These are phyloP conservation scores for Apiotrichum laibachii DNA, from an alignment of 1,284 basidiomycete species.

Conservation along the genomic window DNA sequence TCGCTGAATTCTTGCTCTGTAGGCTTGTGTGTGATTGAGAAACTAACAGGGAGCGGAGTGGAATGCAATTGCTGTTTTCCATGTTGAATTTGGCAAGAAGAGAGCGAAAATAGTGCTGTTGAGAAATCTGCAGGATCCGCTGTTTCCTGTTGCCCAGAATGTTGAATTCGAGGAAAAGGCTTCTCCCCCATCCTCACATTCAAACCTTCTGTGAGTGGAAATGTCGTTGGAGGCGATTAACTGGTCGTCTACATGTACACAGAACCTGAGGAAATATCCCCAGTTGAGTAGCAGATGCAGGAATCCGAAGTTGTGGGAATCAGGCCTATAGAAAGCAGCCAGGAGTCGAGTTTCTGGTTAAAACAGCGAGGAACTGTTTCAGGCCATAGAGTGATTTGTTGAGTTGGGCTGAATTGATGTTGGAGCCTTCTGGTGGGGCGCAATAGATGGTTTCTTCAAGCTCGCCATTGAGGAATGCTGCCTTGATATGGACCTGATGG, in stretches of 20 bases:
- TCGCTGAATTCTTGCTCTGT: constrained; percentile 14
- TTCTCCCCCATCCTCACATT: constrained; percentile 23
- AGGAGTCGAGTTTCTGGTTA: constrained; percentile 17
- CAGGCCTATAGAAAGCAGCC: not conserved
- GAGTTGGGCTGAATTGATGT: constrained; percentile 8
- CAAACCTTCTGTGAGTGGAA: constrained; percentile 11
- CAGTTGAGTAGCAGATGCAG: not conserved
- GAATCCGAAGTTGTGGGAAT: not conserved
- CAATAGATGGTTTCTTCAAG: constrained; percentile 20
- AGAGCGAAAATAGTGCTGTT: constrained; percentile 24
- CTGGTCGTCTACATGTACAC: constrained; percentile 33
- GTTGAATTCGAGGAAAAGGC: constrained; percentile 29
- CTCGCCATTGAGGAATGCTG: constrained; percentile 15
- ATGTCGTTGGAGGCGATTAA: constrained; percentile 25
- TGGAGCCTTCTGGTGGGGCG: constrained; percentile 23
- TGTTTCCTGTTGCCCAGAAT: constrained; percentile 14
- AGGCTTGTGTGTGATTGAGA: constrained; percentile 4
- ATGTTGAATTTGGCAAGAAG: constrained; percentile 26
- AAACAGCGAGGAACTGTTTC: constrained; percentile 29
- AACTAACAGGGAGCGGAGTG: constrained; percentile 18
- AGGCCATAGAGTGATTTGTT: constrained; percentile 33
- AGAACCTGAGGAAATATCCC: constrained; percentile 16
- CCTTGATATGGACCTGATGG: constrained; percentile 32
- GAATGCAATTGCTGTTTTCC: constrained; percentile 12
- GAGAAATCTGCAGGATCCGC: constrained; percentile 21